These are phyloP conservation scores for Cladophialophora psammophila DNA, from an alignment of 2,329 filamentous ascomycete genomes.

Conservation along the genomic window DNA sequence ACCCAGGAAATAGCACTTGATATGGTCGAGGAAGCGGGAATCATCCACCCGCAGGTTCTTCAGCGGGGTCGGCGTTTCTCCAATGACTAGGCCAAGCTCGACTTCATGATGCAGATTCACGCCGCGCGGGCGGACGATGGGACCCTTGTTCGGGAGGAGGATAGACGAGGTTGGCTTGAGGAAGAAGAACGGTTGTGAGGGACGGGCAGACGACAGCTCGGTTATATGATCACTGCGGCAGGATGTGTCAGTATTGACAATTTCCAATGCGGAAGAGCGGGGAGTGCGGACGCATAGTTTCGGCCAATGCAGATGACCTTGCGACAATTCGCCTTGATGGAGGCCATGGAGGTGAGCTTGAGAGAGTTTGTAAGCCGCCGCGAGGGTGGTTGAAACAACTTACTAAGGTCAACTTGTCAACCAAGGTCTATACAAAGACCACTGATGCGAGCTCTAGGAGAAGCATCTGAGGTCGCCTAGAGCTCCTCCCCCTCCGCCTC, in stretches of 20 bases:
- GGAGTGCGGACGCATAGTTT: slow-evolving; percentile 81
- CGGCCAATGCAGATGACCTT: slow-evolving; percentile 94
- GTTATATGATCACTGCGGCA: slow-evolving; percentile 80
- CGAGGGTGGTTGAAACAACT: background rate
- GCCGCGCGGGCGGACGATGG: slow-evolving; percentile 81
- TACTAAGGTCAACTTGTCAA: background rate
- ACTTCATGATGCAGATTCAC: slow-evolving; percentile 93
- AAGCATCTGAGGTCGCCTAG: background rate
- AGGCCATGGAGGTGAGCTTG: slow-evolving; percentile 44
- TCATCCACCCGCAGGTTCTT: slow-evolving; percentile 70
- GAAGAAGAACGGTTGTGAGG: slow-evolving; percentile 99
- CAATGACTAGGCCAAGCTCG: slow-evolving; percentile 85
- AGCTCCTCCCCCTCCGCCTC: background rate
- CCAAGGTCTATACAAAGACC: background rate
- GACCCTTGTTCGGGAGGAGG: slow-evolving; percentile 72
- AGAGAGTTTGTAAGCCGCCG: background rate
- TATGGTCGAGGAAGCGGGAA: slow-evolving; percentile 75
- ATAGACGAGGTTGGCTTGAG: slow-evolving; percentile 91
- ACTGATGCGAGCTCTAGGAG: background rate
- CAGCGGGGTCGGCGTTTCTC: slow-evolving; percentile 69
- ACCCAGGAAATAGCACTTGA: slow-evolving; percentile 84
- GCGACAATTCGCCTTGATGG: slow-evolving; percentile 61
- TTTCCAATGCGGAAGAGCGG: slow-evolving; percentile 24
- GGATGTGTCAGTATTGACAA: slow-evolving; percentile 22
- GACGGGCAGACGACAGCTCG: slow-evolving; percentile 84